Percentiles rank a stretch among this genome's conserved stretches.
phyloP scores from a whole-genome alignment of 2,329 filamentous ascomycete genomes.

The Microcyclosporella mali region DNA sequence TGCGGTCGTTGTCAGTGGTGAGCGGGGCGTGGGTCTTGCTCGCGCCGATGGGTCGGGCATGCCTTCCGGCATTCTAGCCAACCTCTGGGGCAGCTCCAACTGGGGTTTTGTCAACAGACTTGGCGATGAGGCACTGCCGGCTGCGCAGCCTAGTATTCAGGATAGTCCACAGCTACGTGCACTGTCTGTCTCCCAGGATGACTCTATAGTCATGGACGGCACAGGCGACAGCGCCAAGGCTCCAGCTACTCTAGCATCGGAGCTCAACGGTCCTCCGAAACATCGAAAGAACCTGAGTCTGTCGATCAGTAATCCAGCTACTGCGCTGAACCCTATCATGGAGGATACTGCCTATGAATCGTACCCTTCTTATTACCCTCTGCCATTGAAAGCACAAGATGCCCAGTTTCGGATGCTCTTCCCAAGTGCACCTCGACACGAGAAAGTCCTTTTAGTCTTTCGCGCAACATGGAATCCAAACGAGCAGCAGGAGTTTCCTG shows the following conservation, averaged over 20 bases:
- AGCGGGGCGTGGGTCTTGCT: conserved; percentile 58
- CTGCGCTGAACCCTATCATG: conserved; percentile 12
- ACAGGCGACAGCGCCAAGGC: conserved; percentile 14
- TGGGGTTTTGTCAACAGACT: conserved; percentile 66
- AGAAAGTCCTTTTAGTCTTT: conserved; percentile 87
- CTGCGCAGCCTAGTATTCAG: not conserved
- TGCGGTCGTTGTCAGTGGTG: conserved; percentile 73
- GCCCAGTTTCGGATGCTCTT: conserved; percentile 91
- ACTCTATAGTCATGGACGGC: conserved; percentile 29
- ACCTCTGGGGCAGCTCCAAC: conserved; percentile 84
- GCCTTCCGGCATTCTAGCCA: conserved; percentile 81
- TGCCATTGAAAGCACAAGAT: conserved; percentile 68
- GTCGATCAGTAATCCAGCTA: conserved; percentile 8
- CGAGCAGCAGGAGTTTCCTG: conserved; percentile 69
- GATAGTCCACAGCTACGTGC: conserved; percentile 13
- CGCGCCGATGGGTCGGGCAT: conserved; percentile 63
- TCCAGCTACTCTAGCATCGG: conserved; percentile 5
- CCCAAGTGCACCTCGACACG: conserved; percentile 66
- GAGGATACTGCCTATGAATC: conserved; percentile 40
- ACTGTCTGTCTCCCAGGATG: conserved; percentile 23
- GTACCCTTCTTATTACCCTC: conserved; percentile 71
- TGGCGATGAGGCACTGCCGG: conserved; percentile 42
- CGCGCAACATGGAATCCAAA: conserved; percentile 81
- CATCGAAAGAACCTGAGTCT: conserved; percentile 30
- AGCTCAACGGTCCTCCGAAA: conserved; percentile 5